These are phyloP conservation scores for Coleophoma eucalyptorum DNA, from an alignment of 2,329 filamentous ascomycete species.

Conservation along the genomic window DNA sequence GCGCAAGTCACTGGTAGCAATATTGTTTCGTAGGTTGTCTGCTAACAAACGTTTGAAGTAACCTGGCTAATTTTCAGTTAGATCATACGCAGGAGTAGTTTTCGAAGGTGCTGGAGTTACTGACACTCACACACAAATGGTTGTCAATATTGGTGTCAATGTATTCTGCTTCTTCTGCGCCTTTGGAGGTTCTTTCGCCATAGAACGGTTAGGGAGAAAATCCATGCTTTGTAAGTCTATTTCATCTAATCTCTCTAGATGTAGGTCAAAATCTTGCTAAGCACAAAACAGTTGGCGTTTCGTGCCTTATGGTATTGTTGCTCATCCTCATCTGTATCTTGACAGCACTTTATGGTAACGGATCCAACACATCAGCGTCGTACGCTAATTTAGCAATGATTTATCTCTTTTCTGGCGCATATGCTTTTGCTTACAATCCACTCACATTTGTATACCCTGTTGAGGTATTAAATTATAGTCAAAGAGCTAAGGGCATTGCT, in stretches of 20 bases:
- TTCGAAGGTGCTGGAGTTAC: conserved; percentile 21
- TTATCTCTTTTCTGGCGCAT: conserved; percentile 22
- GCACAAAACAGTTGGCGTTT: background rate
- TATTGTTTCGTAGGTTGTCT: conserved; percentile 6
- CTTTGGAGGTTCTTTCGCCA: conserved; percentile 19
- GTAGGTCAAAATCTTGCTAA: background rate
- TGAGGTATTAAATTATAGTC: conserved; percentile 29
- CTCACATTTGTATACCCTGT: conserved; percentile 21
- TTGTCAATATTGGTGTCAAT: conserved; percentile 10
- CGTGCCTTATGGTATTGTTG: background rate
- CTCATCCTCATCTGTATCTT: background rate
- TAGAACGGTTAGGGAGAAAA: conserved; percentile 2
- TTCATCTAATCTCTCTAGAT: background rate
- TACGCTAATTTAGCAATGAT: conserved; percentile 18
- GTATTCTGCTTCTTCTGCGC: conserved; percentile 21
- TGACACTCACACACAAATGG: conserved; percentile 17
- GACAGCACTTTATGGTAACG: background rate
- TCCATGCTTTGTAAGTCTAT: background rate
- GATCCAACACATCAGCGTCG: background rate
- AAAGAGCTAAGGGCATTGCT: conserved; percentile 27
- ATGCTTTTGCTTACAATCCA: conserved; percentile 20
- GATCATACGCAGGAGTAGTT: conserved; percentile 17
- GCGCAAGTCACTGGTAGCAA: conserved; percentile 5
- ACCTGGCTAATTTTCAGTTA: background rate
- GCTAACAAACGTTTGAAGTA: background rate